Conservation (phyloP, 768 basidiomycete genomes). For the Rhodosporidiobolus odoratus region DNA sequence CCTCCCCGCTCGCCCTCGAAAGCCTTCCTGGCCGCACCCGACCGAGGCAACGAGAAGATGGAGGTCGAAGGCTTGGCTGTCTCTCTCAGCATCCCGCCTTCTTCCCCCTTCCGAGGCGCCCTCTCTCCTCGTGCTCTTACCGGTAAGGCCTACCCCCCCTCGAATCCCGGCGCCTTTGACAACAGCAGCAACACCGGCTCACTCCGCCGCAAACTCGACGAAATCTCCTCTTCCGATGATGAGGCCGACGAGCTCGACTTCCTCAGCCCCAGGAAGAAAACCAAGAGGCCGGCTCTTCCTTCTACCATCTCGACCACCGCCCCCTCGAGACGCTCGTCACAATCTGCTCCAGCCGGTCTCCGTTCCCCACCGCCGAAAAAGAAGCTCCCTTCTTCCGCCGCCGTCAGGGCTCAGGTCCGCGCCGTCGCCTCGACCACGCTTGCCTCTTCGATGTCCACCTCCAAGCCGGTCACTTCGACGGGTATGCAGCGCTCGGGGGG, state of each 20-base stretch:
- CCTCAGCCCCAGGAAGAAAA: slow-evolving; percentile 31
- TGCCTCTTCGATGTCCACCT: neutral
- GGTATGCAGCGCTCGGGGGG: slow-evolving; percentile 9
- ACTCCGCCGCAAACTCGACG: slow-evolving; percentile 19
- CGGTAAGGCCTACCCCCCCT: neutral
- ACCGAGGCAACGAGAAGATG: neutral
- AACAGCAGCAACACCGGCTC: neutral
- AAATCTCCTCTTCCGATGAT: slow-evolving; percentile 5
- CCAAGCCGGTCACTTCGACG: neutral
- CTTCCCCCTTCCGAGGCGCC: slow-evolving; percentile 24
- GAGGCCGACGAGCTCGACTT: slow-evolving; percentile 31
- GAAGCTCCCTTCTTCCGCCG: neutral
- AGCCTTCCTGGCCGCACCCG: neutral
- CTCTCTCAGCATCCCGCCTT: slow-evolving; percentile 1
- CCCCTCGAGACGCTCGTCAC: neutral
- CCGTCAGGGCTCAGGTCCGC: too few species aligned
- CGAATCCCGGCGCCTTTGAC: neutral
- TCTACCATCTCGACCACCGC: neutral
- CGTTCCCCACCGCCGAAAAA: slow-evolving; percentile 31
- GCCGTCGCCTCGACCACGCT: too few species aligned
- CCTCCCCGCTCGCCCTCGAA: neutral
- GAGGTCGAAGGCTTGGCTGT: neutral
- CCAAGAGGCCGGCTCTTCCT: neutral
- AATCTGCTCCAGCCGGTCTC: neutral
- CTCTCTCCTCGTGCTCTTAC: slow-evolving; percentile 14